Conservation (phyloP, 2,329 filamentous ascomycete species). For the Aspergillus uvarum region DNA sequence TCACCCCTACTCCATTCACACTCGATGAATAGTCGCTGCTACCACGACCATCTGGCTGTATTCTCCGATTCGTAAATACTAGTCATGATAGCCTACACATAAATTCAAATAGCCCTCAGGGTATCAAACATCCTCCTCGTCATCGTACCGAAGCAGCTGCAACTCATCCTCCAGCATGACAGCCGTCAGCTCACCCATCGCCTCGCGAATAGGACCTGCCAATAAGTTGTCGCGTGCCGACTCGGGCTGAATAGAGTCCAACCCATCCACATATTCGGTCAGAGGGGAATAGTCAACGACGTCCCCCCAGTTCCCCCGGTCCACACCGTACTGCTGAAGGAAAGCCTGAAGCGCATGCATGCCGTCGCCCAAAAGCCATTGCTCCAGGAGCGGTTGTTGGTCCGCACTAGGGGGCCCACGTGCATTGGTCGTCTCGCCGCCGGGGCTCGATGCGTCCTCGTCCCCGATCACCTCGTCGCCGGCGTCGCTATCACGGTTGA, state of each 20-base stretch:
- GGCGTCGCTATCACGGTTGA: conserved; percentile 21
- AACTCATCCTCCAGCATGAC: conserved; percentile 40
- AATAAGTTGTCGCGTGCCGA: conserved; percentile 28
- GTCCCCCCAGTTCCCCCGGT: conserved; percentile 44
- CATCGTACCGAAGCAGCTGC: conserved; percentile 31
- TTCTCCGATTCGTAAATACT: background rate
- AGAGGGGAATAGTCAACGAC: conserved; percentile 37
- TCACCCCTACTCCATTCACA: too few relatives aligned
- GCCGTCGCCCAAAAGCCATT: conserved; percentile 36
- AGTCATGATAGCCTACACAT: background rate
- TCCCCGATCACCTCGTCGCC: conserved; percentile 21
- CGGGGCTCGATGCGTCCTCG: conserved; percentile 9
- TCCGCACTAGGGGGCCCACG: conserved; percentile 25
- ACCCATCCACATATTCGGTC: conserved; percentile 36
- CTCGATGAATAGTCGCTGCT: background rate
- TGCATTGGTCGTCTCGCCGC: conserved; percentile 15
- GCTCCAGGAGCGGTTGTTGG: conserved; percentile 31
- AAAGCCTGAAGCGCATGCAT: conserved; percentile 37
- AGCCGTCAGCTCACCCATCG: conserved; percentile 37
- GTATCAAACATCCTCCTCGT: conserved; percentile 17
- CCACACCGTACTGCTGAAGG: conserved; percentile 40
- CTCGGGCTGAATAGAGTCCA: conserved; percentile 29
- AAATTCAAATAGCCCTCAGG: background rate
- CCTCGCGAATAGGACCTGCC: conserved; percentile 31
- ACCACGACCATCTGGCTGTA: background rate